Conservation (phyloP, 202 grass and related monocot genomes). For the Setaria italica region DNA sequence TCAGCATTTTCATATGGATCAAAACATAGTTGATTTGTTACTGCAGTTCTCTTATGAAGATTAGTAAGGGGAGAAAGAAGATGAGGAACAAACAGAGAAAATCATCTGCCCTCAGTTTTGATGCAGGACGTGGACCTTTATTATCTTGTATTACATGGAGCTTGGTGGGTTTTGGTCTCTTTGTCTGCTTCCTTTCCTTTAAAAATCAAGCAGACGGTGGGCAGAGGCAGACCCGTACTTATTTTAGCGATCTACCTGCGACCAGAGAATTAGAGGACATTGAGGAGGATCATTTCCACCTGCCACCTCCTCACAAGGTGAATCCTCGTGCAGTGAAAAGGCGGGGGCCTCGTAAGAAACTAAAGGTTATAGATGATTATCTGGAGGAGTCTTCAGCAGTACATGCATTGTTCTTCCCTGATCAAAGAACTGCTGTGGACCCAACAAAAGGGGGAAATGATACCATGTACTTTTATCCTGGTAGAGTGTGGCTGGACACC, state of each 20-base stretch:
- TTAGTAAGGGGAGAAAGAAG: slow-evolving; percentile 67
- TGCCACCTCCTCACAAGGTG: slow-evolving; percentile 68
- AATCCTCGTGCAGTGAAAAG: slow-evolving; percentile 85
- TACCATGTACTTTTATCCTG: slow-evolving; percentile 70
- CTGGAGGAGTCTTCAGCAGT: slow-evolving; percentile 82
- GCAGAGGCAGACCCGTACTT: slow-evolving; percentile 38
- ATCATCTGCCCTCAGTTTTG: slow-evolving; percentile 71
- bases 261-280: slow-evolving; percentile 70
- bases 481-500: slow-evolving; percentile 82
- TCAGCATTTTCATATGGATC: slow-evolving; percentile 30
- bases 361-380: slow-evolving; percentile 69
- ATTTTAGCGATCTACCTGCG: slow-evolving; percentile 32
- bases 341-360: slow-evolving; percentile 49
- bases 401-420: slow-evolving; percentile 77
- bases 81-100: slow-evolving; percentile 77
- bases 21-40: slow-evolving; percentile 40
- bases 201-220: slow-evolving; percentile 50
- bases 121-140: slow-evolving; percentile 68
- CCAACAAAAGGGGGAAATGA: slow-evolving; percentile 52
- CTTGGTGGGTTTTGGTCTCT: slow-evolving; percentile 58
- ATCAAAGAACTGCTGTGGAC: slow-evolving; percentile 44
- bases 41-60: slow-evolving; percentile 69
- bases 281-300: slow-evolving; percentile 64
- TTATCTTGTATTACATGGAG: slow-evolving; percentile 53
- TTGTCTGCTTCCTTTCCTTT: slow-evolving; percentile 54